Evolutionary conservation across 2,329 filamentous ascomycete genomes (phyloP).

Genomic region (Fusarium denticulatum): DNA sequence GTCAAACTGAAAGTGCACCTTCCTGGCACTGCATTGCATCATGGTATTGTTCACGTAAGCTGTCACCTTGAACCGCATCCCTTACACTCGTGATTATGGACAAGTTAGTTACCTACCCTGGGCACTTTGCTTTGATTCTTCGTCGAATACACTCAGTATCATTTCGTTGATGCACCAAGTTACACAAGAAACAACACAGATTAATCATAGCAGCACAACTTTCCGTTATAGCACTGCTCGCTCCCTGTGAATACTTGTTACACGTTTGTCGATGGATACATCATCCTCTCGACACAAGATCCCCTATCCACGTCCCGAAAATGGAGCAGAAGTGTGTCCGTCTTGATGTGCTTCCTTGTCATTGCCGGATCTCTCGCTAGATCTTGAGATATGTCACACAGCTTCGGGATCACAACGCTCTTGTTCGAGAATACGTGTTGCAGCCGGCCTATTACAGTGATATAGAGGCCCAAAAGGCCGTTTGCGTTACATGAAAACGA

Average conservation of each 20-base stretch:
- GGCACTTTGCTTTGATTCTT: not conserved
- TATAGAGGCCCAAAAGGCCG: slow-evolving; percentile 18
- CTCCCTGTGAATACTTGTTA: not conserved
- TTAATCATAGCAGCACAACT: not conserved
- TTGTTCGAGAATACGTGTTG: slow-evolving; percentile 23
- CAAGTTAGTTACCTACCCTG: not conserved
- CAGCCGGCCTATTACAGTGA: slow-evolving; percentile 14
- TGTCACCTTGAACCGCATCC: not conserved
- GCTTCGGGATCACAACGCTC: slow-evolving; percentile 15
- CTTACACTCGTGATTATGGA: not conserved
- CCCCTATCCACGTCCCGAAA: not conserved
- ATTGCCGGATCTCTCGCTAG: slow-evolving; percentile 35
- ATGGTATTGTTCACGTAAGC: not conserved
- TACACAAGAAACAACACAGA: not conserved
- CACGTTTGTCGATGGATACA: not conserved
- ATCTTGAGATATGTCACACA: slow-evolving; percentile 24
- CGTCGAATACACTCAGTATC: not conserved
- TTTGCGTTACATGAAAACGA: slow-evolving; percentile 33
- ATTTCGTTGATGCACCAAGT: not conserved
- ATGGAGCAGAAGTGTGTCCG: not conserved
- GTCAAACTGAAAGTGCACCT: not conserved
- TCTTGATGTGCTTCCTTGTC: not conserved
- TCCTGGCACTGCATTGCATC: not conserved
- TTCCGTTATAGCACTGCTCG: not conserved
- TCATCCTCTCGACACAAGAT: not conserved